phyloP scores from a whole-genome alignment of 1,139 yeast species.

The Lodderomyces pseudojiufengensis region DNA sequence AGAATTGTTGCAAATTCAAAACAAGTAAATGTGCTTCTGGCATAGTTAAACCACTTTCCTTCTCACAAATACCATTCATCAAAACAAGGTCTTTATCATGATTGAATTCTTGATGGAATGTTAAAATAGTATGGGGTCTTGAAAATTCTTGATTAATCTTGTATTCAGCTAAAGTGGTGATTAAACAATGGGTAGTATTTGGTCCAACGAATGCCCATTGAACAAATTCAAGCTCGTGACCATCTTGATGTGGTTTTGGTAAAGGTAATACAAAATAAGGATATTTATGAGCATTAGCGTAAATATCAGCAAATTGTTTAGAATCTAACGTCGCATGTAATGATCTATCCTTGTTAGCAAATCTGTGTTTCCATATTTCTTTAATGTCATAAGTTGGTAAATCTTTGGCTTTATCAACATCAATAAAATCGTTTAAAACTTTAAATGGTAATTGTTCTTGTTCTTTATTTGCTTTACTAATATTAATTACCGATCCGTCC shows the following conservation, averaged over 20 bases:
- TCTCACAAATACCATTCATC: slow-evolving; percentile 85
- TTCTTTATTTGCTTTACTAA: slow-evolving; percentile 48
- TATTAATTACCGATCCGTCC: slow-evolving; percentile 63
- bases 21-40: slow-evolving; percentile 78
- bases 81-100: slow-evolving; percentile 63
- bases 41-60: slow-evolving; percentile 58
- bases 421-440: slow-evolving; percentile 66
- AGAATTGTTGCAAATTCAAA: slow-evolving; percentile 82
- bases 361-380: slow-evolving; percentile 86
- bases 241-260: slow-evolving; percentile 50
- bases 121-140: slow-evolving; percentile 88
- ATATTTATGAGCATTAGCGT: slow-evolving; percentile 63
- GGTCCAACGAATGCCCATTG: slow-evolving; percentile 95
- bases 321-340: slow-evolving; percentile 63
- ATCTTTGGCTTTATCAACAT: slow-evolving; percentile 58
- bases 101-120: slow-evolving; percentile 78
- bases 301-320: slow-evolving; percentile 56
- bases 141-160: slow-evolving; percentile 90
- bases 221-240: slow-evolving; percentile 80
- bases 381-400: slow-evolving; percentile 66
- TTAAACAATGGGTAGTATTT: slow-evolving; percentile 79
- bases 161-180: slow-evolving; percentile 90
- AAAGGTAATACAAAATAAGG: slow-evolving; percentile 75
- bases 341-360: slow-evolving; percentile 55
- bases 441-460: slow-evolving; percentile 58